Base-by-base conservation (phyloP, 306 rosid genomes). In the Gastrolobium bilobum region DNA sequence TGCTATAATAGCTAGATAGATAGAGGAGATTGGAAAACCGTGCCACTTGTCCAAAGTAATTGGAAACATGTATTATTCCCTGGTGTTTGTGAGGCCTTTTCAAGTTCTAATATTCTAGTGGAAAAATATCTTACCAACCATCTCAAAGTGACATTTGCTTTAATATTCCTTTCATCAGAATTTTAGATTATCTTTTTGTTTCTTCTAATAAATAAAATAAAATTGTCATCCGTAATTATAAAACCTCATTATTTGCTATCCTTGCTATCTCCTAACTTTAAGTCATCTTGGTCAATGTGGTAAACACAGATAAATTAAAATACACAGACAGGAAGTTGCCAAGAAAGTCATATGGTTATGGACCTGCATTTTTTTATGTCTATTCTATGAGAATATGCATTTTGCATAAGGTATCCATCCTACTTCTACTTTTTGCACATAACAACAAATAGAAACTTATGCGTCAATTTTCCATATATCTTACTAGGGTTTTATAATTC, bases 351-450 rank as follows among this genome's bases (percentile, higher is more conserved):
- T 39, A 20, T 67, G 31, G 56, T 59, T 68, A 20, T 78, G 42
- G 77, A 50, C 53, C 70, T 46, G 51, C 47, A 58, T 26, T 79
- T 39, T 48, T 71, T 51, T 47, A 54, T 62, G 83, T 15, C 40
- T 68, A 47, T 81, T 53, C 31, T 4, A 46, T 39, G 62, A 63
- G 79, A 77, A 54, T 82, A 37, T 77, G 70, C 69, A 70, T 76
- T 79, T 79, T 70, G 72, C 68, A 40, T 46, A 64, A 42, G 31
- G 47, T 7, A 30, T 7, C 4, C 10, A 46, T 34, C 43, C 29
- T 0, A 48, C 39, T 34, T 46, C 40, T 33, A 37, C 74, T 42
- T 74, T 79, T 67, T 58, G 56, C 63, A 58, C 72, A 74, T 54
- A 37, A 35, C 38, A 77, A 70, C 78, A 83, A 71, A 71, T 4